These are phyloP conservation scores for Echinochloa phyllopogon DNA, from an alignment of 176 grass and related monocot genomes.

Conservation along the genomic window DNA sequence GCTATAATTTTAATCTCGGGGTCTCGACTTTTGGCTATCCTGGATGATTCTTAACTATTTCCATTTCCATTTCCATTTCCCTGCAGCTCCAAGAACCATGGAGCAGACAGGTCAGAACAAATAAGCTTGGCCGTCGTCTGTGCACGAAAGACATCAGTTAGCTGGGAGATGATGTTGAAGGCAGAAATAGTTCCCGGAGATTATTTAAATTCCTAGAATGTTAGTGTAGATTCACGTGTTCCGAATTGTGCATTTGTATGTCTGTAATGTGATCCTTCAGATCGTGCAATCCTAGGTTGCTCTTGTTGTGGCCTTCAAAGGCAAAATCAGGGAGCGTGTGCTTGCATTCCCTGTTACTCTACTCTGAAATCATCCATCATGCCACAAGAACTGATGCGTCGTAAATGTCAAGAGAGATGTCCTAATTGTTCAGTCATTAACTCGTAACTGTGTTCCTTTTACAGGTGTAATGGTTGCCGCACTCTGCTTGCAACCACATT, in stretches of 20 bases:
- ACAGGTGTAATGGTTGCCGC: background rate
- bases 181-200: constrained; percentile 33
- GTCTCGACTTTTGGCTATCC: background rate
- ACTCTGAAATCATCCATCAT: constrained; percentile 26
- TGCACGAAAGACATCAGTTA: constrained; percentile 4
- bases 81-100: constrained; percentile 56
- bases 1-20: background rate
- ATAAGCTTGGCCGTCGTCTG: constrained; percentile 1
- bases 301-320: constrained; percentile 19
- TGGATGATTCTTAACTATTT: constrained; percentile 31
- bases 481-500: background rate
- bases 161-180: constrained; percentile 30
- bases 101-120: constrained; percentile 58
- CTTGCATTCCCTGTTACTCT: constrained; percentile 21
- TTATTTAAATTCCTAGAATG: constrained; percentile 35
- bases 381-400: constrained; percentile 28
- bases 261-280: constrained; percentile 28
- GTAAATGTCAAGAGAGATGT: constrained; percentile 24
- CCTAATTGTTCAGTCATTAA: background rate
- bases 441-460: background rate
- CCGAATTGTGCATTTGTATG: constrained; percentile 28
- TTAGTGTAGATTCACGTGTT: constrained; percentile 39
- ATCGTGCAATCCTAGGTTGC: constrained; percentile 31
- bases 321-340: constrained; percentile 4
- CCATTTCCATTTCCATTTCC: constrained; percentile 8